These are phyloP conservation scores for Gossypium ekmanianum DNA, from an alignment of 345 rosid species.

Conservation along the genomic window DNA sequence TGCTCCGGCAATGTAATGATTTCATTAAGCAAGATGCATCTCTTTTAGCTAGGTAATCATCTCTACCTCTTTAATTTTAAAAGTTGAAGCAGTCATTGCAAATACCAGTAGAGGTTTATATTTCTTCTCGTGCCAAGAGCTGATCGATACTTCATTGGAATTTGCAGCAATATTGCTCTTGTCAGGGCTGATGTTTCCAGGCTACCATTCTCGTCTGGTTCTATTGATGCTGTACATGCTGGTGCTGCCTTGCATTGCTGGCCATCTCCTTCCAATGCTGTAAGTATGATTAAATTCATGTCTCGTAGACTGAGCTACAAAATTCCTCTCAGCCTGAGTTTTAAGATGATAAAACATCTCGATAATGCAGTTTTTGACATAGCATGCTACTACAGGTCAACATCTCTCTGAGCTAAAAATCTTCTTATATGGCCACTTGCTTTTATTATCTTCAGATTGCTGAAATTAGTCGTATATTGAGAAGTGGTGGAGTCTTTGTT, in stretches of 20 bases:
- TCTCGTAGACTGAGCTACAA: background rate
- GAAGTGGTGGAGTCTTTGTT: constrained; percentile 86
- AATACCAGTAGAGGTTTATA: background rate
- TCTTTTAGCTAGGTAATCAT: constrained; percentile 37
- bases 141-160: constrained; percentile 16
- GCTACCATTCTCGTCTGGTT: constrained; percentile 76
- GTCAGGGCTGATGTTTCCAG: constrained; percentile 92
- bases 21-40: constrained; percentile 62
- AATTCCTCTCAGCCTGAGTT: background rate
- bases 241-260: constrained; percentile 96
- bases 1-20: constrained; percentile 89
- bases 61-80: constrained; percentile 1
- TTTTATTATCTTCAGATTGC: constrained; percentile 50
- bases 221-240: constrained; percentile 91
- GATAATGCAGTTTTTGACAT: background rate
- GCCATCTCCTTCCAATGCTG: constrained; percentile 96
- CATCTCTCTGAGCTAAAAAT: background rate
- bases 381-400: background rate
- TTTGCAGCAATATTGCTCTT: constrained; percentile 71
- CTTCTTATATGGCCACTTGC: background rate
- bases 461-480: constrained; percentile 74
- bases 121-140: constrained; percentile 11
- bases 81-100: background rate
- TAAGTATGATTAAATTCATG: constrained; percentile 18
- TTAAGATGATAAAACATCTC: background rate